Percentiles rank a stretch among this genome's conserved stretches.
Evolutionary conservation across 129 eudicot species (phyloP).

Genomic region (Smallanthus sonchifolius): DNA sequence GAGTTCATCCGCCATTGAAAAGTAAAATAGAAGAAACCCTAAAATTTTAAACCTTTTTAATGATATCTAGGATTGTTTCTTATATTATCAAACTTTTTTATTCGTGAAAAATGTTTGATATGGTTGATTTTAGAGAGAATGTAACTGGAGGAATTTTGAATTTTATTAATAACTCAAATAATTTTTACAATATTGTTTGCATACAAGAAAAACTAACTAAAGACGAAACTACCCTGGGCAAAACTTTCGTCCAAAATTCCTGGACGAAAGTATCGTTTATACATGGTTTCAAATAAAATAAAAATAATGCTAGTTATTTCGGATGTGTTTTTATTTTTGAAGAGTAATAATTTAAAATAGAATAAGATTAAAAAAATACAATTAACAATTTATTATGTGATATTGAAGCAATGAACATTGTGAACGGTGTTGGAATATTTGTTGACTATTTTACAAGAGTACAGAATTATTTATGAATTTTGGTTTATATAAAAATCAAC

Average conservation of each 20-base stretch:
- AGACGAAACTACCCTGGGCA: too few relatives aligned
- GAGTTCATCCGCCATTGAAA: background rate
- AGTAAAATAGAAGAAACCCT: background rate
- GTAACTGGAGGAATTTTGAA: too few relatives aligned
- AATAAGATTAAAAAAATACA: background rate
- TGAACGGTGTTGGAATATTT: conserved; percentile 24
- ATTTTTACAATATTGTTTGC: too few relatives aligned
- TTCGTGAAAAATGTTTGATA: too few relatives aligned
- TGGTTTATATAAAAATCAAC: conserved; percentile 14
- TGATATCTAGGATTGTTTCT: background rate
- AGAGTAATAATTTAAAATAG: background rate
- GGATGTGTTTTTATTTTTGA: background rate
- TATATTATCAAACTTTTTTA: background rate
- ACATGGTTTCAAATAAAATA: too few relatives aligned
- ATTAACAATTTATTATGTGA: background rate
- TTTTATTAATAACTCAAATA: too few relatives aligned
- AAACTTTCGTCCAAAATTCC: too few relatives aligned
- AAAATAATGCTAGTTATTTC: background rate
- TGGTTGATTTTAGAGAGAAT: too few relatives aligned
- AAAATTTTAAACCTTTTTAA: background rate
- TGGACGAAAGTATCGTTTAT: too few relatives aligned
- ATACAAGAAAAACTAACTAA: too few relatives aligned
- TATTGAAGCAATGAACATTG: conserved; percentile 20
- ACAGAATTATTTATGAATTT: conserved; percentile 21
- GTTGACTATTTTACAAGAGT: conserved; percentile 35